Evolutionary conservation across 2,329 filamentous ascomycete species (phyloP).

Genomic region (Ophiognomonia clavigignenti-juglandacearum): DNA sequence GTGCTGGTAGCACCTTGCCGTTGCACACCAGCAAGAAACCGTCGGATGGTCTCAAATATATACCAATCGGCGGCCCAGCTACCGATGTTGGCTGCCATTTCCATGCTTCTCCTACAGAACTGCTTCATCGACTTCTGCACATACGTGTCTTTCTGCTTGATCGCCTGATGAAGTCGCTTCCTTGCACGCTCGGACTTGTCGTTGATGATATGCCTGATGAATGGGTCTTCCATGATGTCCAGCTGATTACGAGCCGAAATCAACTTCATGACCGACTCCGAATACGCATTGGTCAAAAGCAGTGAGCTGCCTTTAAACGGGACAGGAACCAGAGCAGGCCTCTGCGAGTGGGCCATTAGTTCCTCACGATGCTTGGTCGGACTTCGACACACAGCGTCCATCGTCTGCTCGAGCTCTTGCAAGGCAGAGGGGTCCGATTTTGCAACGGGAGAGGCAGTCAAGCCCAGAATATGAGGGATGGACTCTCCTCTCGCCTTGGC

Average conservation of each 20-base stretch:
- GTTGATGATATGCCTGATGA: slow-evolving; percentile 41
- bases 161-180: slow-evolving; percentile 31
- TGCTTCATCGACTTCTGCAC: slow-evolving; percentile 50
- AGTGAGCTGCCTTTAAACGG: slow-evolving; percentile 23
- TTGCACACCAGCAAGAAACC: slow-evolving; percentile 23
- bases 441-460: slow-evolving; percentile 76
- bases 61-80: slow-evolving; percentile 66
- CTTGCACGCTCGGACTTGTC: slow-evolving; percentile 36
- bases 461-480: slow-evolving; percentile 66
- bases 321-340: slow-evolving; percentile 48
- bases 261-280: slow-evolving; percentile 40
- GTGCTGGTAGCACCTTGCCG: slow-evolving; percentile 24
- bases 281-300: slow-evolving; percentile 16
- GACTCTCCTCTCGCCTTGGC: slow-evolving; percentile 29
- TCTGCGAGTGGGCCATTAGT: slow-evolving; percentile 62
- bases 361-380: slow-evolving; percentile 67
- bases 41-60: slow-evolving; percentile 44
- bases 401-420: slow-evolving; percentile 59
- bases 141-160: slow-evolving; percentile 44
- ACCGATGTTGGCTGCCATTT: slow-evolving; percentile 56
- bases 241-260: slow-evolving; percentile 35
- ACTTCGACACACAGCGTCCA: slow-evolving; percentile 65
- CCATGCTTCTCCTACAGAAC: slow-evolving; percentile 44
- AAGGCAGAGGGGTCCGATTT: slow-evolving; percentile 52
- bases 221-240: slow-evolving; percentile 58